Base-by-base conservation (phyloP, 1,139 yeast genomes). In the Kurtzmaniella natalensis region DNA sequence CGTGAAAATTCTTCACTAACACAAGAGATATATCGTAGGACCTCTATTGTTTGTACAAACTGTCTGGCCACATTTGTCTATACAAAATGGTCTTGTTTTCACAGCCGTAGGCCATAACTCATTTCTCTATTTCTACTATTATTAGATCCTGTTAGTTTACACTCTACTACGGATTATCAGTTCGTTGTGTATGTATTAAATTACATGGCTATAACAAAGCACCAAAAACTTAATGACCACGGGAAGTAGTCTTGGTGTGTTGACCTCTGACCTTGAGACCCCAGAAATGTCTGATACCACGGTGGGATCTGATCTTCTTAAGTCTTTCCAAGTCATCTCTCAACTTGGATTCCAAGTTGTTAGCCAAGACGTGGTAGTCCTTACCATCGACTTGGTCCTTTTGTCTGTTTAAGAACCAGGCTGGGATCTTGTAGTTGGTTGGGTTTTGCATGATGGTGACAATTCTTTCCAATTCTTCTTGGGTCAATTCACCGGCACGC, bases 251-350 rank as follows among this genome's bases (percentile, higher is more conserved):
- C 85, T 92, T 92, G 82, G 98, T 92, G 80, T 92, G 98, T 83
- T 89, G 97, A 79, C 97, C 97, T 83, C 97, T 88, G 66, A 77
- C 82, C 70, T 78, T 76, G 64, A 84, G 75, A 64, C 97, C 97
- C 97, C 97, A 94, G 94, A 83, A 89, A 82, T 92, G 99, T 83
- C 99, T 87, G 72, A 92, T 85, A 89, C 99, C 99, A 78, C 97
- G 85, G 94, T 92, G 98, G 64, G 97, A 79, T 83, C 97, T 92
- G 83, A 94, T 92, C 79, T 94, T 92, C 95, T 94, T 94, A 74
- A 92, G 82, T 81, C 97, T 92, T 80, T 92, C 98, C 72, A 92
- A 81, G 68, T 92, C 98, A 70, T 92, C 99, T 85, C 99, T 94
- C 76, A 92, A 86, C 79, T 92, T 92, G 64, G 96, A 86, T 78